Percentiles rank a stretch among this genome's conserved stretches.
These are phyloP conservation scores for Trametes villosa DNA, from an alignment of 768 basidiomycete species.

Conservation along the genomic window DNA sequence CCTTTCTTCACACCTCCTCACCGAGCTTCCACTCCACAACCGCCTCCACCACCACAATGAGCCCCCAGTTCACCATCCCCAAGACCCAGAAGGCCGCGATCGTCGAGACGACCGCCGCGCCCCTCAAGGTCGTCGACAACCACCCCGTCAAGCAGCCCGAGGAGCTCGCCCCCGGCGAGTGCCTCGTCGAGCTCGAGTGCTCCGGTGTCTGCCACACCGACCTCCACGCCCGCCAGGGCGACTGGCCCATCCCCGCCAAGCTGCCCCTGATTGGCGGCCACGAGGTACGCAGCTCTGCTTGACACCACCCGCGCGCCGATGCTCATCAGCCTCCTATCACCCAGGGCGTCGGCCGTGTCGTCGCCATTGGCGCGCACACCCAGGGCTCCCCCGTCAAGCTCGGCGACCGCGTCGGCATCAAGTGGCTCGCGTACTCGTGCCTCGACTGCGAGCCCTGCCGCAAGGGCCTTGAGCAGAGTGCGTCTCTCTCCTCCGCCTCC, in stretches of 20 bases:
- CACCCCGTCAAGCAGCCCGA: constrained; percentile 59
- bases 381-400: constrained; percentile 62
- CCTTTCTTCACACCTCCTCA: constrained; percentile 6
- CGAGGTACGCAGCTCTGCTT: constrained; percentile 30
- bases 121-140: constrained; percentile 43
- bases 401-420: constrained; percentile 84
- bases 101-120: constrained; percentile 35
- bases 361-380: constrained; percentile 77
- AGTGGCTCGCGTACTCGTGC: constrained; percentile 79
- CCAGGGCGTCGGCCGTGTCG: constrained; percentile 80
- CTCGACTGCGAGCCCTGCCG: constrained; percentile 77
- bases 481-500: constrained; percentile 25
- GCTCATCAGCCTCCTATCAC: not conserved
- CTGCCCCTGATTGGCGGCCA: constrained; percentile 81
- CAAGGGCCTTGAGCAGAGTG: constrained; percentile 77
- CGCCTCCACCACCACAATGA: constrained; percentile 21
- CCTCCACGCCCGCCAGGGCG: constrained; percentile 71
- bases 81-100: constrained; percentile 48
- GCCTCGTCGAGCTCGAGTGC: constrained; percentile 74
- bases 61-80: constrained; percentile 39
- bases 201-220: constrained; percentile 91
- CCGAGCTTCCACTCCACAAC: constrained; percentile 5
- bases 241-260: constrained; percentile 78
- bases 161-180: constrained; percentile 68
- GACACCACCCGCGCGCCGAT: not conserved